Base-by-base conservation (phyloP, 306 rosid genomes). In the Medicago ruthenica region DNA sequence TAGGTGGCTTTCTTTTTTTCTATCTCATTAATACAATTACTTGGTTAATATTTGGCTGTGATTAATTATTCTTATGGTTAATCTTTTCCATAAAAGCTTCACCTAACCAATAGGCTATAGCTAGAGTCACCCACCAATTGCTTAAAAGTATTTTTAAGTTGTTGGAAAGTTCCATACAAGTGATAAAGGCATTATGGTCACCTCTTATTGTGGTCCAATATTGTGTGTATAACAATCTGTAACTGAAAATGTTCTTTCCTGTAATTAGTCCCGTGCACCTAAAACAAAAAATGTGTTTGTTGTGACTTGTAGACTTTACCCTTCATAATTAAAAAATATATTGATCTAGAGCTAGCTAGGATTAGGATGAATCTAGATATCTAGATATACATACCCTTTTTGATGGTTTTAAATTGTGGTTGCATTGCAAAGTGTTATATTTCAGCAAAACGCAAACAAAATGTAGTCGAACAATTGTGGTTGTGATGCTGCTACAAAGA, bases 141-240 rank as follows among this genome's bases (percentile, higher is more conserved):
- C 79, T 67, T 76, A 76, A 87, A 76, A 66, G 82, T 75, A 76
- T 61, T 71, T 79, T 79, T 34, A 78, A 70, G 86, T 81, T 76
- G 82, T 70, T 82, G 89, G 79, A 76, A 71, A 71, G 73, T 61
- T 75, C 75, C 75, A 83, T 67, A 75, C 66, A 3, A 81, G 79
- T 78, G 79, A 78, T 71, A 81, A 74, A 74, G 85, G 68, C 79
- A 79, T 77, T 64, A 78, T 81, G 77, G 84, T 75, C 84, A 85
- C 84, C 69, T 21, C 80, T 54, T n/a, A n/a, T 8, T 81, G 87
- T 86, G 90, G 90, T 84, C 90, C 90, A 61, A 61, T 61, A 80
- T 81, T 9, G 41, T 72, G 53, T 76, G 81, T 86, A 8, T 37
- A 77, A 65, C 85, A 77, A 70, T 83, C 71, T 59, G 76, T 71